Conservation (phyloP, 768 basidiomycete species). For the Xerocomus brunneocitrinus region DNA sequence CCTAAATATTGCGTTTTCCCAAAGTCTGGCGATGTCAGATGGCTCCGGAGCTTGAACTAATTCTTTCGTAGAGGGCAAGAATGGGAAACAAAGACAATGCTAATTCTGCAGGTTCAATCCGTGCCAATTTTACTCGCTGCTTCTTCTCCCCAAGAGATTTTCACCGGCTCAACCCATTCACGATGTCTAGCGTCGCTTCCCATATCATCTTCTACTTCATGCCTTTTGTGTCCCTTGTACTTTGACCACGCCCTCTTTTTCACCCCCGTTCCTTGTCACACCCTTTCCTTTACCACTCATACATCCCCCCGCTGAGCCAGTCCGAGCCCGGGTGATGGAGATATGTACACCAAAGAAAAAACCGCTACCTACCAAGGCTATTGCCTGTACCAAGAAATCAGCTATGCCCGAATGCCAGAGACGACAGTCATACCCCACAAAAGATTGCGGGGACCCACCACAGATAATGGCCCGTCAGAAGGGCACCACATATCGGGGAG, state of each 20-base stretch:
- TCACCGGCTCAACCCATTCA: too few relatives aligned
- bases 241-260: neutral
- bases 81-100: too few relatives aligned
- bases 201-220: too few relatives aligned
- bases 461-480: slow-evolving; percentile 37
- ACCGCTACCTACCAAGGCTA: neutral
- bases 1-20: too few relatives aligned
- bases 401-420: neutral
- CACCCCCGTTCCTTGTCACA: neutral
- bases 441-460: slow-evolving; percentile 55
- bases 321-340: neutral
- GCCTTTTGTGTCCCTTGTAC: neutral
- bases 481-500: slow-evolving; percentile 48
- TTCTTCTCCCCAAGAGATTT: too few relatives aligned
- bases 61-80: too few relatives aligned
- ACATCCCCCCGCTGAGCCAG: neutral
- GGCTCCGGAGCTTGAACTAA: too few relatives aligned
- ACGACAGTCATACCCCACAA: slow-evolving; percentile 30
- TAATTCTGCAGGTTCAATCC: too few relatives aligned
- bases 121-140: too few relatives aligned
- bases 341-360: neutral
- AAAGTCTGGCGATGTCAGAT: too few relatives aligned
- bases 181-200: too few relatives aligned
- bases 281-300: neutral
- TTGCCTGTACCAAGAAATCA: neutral